Evolutionary conservation across 257 asterid species (phyloP), one percentile per base, ranked within the genome.

Genomic region (Nicotiana tomentosiformis): DNA sequence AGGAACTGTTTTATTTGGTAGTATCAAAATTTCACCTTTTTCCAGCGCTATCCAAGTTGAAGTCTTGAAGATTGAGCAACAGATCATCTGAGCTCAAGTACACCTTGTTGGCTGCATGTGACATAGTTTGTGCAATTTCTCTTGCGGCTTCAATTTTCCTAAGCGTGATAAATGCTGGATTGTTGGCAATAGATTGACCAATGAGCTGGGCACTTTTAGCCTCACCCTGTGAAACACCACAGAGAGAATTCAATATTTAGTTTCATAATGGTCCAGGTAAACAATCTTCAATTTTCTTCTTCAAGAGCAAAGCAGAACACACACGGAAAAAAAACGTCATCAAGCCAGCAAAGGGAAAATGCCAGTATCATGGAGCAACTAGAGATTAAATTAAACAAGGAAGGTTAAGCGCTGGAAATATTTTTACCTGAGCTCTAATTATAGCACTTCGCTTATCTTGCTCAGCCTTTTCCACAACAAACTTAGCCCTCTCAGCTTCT

Each of bases 401-500:
- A 46, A 80, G 17, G 8, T 39, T 49, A 23, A 49, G 81, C 60
- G 32, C 12, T 55, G 7, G 77, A 77, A 60, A 39, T 33, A n/a
- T 15, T 58, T 37, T 81, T 69, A 94, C 98, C 97, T 94, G 98
- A 16, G 98, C 98, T 89, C 95, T 90, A 81, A 94, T 94, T 55
- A 94, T 81, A 86, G 98, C 98, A 88, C 95, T 91, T 77, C 58
- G 88, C 85, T 94, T 94, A 89, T 94, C 97, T 88, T 93, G 97
- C 90, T 94, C 98, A 7, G 98, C 97, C 84, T 93, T 94, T 58
- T 94, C 98, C 78, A 94, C 98, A 10, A 94, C 95, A 18, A 93
- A 94, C 85, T 94, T 94, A 43, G 98, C 98, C 85, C 98, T 92
- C 88, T 94, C 98, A 55, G 97, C 97, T 84, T 94, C 97, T 86